phyloP scores from a whole-genome alignment of 495 filamentous ascomycete genomes.

The Lasiosphaeria hispida region DNA sequence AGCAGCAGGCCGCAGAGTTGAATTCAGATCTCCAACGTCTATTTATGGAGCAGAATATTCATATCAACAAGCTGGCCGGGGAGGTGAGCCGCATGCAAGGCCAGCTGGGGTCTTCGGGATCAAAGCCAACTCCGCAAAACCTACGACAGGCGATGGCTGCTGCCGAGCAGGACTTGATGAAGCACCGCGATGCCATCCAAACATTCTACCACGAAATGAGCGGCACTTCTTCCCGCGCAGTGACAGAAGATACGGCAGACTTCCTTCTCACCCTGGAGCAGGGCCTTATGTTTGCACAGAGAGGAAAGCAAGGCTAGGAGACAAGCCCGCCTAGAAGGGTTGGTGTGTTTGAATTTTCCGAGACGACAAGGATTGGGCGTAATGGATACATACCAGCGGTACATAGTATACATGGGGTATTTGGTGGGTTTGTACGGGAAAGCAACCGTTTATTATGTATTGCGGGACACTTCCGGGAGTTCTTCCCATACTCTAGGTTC shows the following conservation, averaged over 20 bases:
- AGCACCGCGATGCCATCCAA: constrained; percentile 16
- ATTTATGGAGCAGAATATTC: constrained; percentile 13
- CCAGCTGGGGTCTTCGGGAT: not conserved
- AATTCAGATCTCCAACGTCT: constrained; percentile 3
- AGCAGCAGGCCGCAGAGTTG: not conserved
- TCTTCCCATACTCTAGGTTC: too few species aligned
- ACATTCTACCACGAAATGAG: constrained; percentile 13
- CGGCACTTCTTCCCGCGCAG: not conserved
- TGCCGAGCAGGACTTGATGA: constrained; percentile 23
- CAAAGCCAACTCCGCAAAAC: constrained; percentile 12
- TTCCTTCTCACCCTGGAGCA: constrained; percentile 8
- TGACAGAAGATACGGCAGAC: constrained; percentile 18
- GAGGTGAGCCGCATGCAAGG: constrained; percentile 6
- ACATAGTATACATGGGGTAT: too few species aligned
- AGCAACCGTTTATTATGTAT: too few species aligned
- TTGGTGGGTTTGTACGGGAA: too few species aligned
- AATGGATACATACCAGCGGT: too few species aligned
- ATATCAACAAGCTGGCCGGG: constrained; percentile 1
- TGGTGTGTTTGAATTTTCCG: too few species aligned
- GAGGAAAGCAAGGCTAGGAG: constrained; percentile 40
- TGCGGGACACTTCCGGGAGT: too few species aligned
- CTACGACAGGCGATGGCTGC: constrained; percentile 23
- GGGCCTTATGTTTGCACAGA: constrained; percentile 34
- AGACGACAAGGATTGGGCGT: too few species aligned
- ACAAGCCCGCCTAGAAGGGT: too few species aligned